Percentiles rank a stretch among this genome's conserved stretches.
Conservation (phyloP, 2,329 filamentous ascomycete genomes). For the Microthyrium microscopicum region DNA sequence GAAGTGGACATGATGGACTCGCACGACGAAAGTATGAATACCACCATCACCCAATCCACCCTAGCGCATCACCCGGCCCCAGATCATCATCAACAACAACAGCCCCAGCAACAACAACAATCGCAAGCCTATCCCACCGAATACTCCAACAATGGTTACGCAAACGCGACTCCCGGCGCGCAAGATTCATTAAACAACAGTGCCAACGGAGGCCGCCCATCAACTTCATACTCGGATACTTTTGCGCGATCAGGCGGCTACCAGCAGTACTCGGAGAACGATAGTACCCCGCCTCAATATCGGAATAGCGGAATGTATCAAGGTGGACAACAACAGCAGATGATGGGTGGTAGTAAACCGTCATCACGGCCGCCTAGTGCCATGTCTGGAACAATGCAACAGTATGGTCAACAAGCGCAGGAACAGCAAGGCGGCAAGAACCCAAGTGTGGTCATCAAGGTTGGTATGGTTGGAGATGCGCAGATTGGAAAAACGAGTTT, state of each 20-base stretch:
- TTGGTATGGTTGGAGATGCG: constrained; percentile 97
- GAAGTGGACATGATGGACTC: no score
- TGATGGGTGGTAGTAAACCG: no score
- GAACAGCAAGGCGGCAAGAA: constrained; percentile 31
- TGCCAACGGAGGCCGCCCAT: no score
- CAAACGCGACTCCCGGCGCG: no score
- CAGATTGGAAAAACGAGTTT: constrained; percentile 98
- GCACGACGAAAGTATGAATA: constrained; percentile 29
- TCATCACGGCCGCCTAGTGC: constrained; percentile 3
- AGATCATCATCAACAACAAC: constrained; percentile 4
- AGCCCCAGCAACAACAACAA: neutral
- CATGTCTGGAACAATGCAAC: constrained; percentile 5
- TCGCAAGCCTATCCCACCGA: constrained; percentile 8
- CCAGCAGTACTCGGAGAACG: constrained; percentile 27
- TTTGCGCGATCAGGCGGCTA: constrained; percentile 24
- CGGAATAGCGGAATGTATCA: constrained; percentile 16
- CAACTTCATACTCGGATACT: constrained; percentile 37
- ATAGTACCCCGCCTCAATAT: constrained; percentile 8
- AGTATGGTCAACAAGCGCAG: constrained; percentile 3
- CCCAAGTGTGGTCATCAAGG: constrained; percentile 83
- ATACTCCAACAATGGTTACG: constrained; percentile 13
- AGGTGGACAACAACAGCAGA: constrained; percentile 2
- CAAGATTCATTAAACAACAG: no score
- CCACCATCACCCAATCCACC: constrained; percentile 20
- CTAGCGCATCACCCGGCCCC: constrained; percentile 5